Base-by-base conservation (phyloP, 208 protist genomes). In the Strigomonas culicis region DNA sequence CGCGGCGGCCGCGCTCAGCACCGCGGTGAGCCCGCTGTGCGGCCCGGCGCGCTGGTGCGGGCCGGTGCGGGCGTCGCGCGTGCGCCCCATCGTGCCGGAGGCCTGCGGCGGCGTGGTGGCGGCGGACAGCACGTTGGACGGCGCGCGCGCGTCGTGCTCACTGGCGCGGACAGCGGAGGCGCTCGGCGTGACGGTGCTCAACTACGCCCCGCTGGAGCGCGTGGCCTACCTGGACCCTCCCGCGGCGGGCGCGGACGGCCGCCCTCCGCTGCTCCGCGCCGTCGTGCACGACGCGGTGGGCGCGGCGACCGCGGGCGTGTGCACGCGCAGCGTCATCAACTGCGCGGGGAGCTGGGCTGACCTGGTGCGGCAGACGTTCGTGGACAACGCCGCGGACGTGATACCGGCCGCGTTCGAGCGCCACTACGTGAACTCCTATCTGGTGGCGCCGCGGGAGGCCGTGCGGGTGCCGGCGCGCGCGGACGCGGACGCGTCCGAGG, bases 161-260 rank as follows among this genome's bases (percentile, higher is more conserved):
- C 57, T 95, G 11, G 81, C 84, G 3, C 70, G 71, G 13, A 95
- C 90, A 0, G 90, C 86, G 10, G 86, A 89, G 72, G 66, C 74
- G 21, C 65, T 93, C 7, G 90, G 90, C 4, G 90, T 86, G 47
- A 59, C 65, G 21, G 41, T 87, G 41, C 60, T 88, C 31, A 90
- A 79, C 68, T 90, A 95, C 43, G 70, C 76, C 13, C 59, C 77
- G 1, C 66, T 89, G 1, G 53, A 25, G 0, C 60, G 28, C 11
- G 51, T 95, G 25, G 21, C 15, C 1, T 63, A 77, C 39, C 52
- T 57, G 22, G 46, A 51, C 19, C 39, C 62, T 24, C 39, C 53
- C 1, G 43, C 24, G 7, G 17, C 21, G n/a, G 4, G 31, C 8
- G 3, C 49, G 31, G 43, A 27, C 17, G 13, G 19, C 24, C 11